Conservation (phyloP, 1,284 basidiomycete species). For the Ganoderma resinaceum region DNA sequence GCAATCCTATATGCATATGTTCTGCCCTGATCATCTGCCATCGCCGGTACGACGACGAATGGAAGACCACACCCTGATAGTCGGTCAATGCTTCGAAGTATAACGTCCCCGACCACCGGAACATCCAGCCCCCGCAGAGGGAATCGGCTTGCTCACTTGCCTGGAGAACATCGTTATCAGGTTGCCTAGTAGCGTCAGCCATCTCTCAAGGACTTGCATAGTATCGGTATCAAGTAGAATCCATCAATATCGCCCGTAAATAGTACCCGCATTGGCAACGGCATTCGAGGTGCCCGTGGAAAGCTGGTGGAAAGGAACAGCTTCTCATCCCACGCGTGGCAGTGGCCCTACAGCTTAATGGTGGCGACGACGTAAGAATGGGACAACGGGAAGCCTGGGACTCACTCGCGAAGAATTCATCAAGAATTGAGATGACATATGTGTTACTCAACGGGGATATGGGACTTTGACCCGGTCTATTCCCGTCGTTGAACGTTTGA, state of each 20-base stretch:
- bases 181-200: neutral
- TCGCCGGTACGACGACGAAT: neutral
- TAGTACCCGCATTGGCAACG: neutral
- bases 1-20: neutral
- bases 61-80: neutral
- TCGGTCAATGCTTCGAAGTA: neutral
- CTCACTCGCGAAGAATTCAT: neutral
- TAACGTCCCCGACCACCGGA: neutral
- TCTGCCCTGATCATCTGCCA: neutral
- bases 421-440: neutral
- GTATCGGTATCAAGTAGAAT: neutral
- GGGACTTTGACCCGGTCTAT: neutral
- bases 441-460: neutral
- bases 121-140: neutral
- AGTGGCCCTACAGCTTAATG: neutral
- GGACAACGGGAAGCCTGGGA: neutral
- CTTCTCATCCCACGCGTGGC: neutral
- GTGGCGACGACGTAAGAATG: neutral
- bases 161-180: neutral
- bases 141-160: neutral
- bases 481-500: neutral
- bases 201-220: neutral
- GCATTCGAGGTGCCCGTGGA: neutral
- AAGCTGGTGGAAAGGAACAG: neutral
- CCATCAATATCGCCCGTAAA: neutral